Conservation (phyloP, 2,329 filamentous ascomycete genomes). For the Monosporascus sp. region DNA sequence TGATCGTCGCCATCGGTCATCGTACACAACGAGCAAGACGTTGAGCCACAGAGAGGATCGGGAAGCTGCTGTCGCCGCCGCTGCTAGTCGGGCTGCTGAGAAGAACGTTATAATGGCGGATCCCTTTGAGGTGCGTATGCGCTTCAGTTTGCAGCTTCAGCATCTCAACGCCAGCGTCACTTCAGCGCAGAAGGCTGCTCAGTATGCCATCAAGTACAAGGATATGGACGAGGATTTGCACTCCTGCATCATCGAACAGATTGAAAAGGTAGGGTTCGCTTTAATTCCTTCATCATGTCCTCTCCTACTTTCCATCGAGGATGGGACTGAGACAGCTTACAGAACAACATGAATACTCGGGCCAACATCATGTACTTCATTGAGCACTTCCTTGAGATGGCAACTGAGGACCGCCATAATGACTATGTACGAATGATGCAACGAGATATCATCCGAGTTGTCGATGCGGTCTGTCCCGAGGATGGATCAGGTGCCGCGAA, state of each 20-base stretch:
- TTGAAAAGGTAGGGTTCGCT: constrained; percentile 63
- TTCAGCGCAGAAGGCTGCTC: constrained; percentile 84
- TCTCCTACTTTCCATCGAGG: not conserved
- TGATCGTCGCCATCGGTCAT: not conserved
- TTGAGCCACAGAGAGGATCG: not conserved
- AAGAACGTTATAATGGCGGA: constrained; percentile 50
- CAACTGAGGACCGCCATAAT: constrained; percentile 66
- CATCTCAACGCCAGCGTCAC: constrained; percentile 87
- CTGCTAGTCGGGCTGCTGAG: not conserved
- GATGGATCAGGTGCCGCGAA: constrained; percentile 88
- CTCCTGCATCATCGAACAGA: constrained; percentile 92
- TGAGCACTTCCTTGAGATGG: constrained; percentile 86
- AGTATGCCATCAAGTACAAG: constrained; percentile 88
- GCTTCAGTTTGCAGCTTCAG: constrained; percentile 85
- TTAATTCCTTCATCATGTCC: not conserved
- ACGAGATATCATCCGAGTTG: constrained; percentile 82
- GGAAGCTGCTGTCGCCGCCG: not conserved
- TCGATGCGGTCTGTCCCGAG: constrained; percentile 85
- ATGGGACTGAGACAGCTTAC: not conserved
- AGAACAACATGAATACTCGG: constrained; percentile 93
- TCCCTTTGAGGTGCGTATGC: constrained; percentile 97
- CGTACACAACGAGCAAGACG: not conserved
- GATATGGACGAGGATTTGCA: constrained; percentile 97
- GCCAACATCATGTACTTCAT: constrained; percentile 99
- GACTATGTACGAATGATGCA: constrained; percentile 94